Conservation (phyloP, 108 stramenopile species). For the Tribonema minus region DNA sequence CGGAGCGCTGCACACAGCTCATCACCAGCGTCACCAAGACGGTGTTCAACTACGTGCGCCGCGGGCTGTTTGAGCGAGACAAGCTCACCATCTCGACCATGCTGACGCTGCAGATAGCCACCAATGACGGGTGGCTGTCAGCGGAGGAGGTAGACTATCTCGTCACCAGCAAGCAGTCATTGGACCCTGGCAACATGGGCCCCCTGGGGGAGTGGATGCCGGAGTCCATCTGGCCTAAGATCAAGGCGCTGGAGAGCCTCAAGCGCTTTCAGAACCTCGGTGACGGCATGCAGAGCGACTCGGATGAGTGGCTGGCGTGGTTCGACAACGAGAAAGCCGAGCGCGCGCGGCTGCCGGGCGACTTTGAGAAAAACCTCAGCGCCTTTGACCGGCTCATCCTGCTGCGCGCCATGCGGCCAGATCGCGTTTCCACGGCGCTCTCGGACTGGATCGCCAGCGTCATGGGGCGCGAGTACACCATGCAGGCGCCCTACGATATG, state of each 20-base stretch:
- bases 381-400: constrained; percentile 64
- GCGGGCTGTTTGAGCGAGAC: constrained; percentile 71
- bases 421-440: constrained; percentile 63
- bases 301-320: constrained; percentile 73
- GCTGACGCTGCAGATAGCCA: constrained; percentile 64
- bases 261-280: constrained; percentile 63
- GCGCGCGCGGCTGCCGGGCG: constrained; percentile 63
- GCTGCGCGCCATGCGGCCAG: constrained; percentile 69
- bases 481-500: constrained; percentile 70
- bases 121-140: constrained; percentile 61
- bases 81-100: constrained; percentile 71
- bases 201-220: constrained; percentile 73
- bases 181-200: constrained; percentile 73
- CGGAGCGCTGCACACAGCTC: constrained; percentile 21
- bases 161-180: constrained; percentile 45
- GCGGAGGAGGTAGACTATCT: constrained; percentile 64
- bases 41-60: constrained; percentile 66
- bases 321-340: constrained; percentile 68
- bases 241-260: constrained; percentile 67
- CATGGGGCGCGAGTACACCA: constrained; percentile 60
- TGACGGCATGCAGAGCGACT: constrained; percentile 69
- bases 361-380: constrained; percentile 58
- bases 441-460: constrained; percentile 56
- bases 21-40: constrained; percentile 57
- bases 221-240: constrained; percentile 64